Evolutionary conservation across 1,139 yeast species (phyloP), one percentile per base, ranked within the genome.

Genomic region (Candida neerlandica): DNA sequence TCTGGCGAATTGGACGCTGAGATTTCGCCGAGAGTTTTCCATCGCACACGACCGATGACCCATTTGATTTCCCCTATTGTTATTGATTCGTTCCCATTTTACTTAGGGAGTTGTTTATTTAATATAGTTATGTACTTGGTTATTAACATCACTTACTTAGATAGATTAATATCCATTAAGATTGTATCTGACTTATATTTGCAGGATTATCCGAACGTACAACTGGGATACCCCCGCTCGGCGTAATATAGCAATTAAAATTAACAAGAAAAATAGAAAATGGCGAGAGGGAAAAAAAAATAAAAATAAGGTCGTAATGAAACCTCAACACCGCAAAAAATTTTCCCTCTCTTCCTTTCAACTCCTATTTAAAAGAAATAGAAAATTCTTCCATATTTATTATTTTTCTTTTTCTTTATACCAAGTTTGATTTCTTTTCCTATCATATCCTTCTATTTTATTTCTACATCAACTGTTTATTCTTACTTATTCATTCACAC

Each of bases 281-380:
- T 18, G 26, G 18, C 9, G 40, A 35, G 35, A 14, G 14, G 16
- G 14, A 33, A 33, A 32, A 16, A 10, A 35, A 35, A 15, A 35
- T 16, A 16, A 18, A 35, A 35, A 35, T 18, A 35, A 35, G 21
- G 38, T 34, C 16, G 21, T 21, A 37, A 37, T 37, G 41, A 19
- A 37, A 37, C 41, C 29, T 37, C 41, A 19, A 37, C 27, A 37
- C 41, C 12, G 21, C 41, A 37, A 37, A 37, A 21, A 33, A n/a
- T 33, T 33, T 33, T 33, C 37, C 37, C 11, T 33, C 12, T 30
- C 11, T 32, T 14, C 34, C 37, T 14, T 33, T 14, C 16, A 14
- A 33, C 37, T 14, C 37, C 37, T 33, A 33, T 33, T 33, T 33
- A 33, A n/a, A n/a, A 33, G 16, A 37, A 37, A 23, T 18, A 37